Evolutionary conservation across 2,329 filamentous ascomycete species (phyloP), one percentile per base, ranked within the genome.

Genomic region (Colletotrichum sp.): DNA sequence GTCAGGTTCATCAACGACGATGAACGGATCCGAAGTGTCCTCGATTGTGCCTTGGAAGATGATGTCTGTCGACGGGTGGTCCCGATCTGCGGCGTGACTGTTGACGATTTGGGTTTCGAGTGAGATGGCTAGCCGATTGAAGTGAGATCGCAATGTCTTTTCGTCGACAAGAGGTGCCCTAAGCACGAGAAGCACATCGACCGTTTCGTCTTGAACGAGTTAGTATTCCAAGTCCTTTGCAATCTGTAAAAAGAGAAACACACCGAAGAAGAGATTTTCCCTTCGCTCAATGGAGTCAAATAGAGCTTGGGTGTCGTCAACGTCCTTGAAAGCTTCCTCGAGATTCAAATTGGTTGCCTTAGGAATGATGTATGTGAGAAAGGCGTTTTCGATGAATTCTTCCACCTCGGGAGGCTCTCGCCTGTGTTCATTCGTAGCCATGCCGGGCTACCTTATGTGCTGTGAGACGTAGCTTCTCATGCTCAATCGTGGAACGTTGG

Each of bases 181-280:
- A 73, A 96, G 88, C 13, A 95, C 88, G 77, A 96, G 86, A 80
- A 94, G 92, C 21, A 95, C 88, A 78, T 93, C 87, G 72, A 94
- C 89, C 30, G 91, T 92, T 87, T 96, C 94, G 90, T 96, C 94
- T 96, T 86, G 74, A 82, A 81, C 87, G 7, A 8, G 21, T 34
- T 24, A 39, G 8, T 12, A 13, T 13, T 36, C 12, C 24, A 26
- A 52, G 6, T 52, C 44, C n/a, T 24, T 52, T 18, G 44, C 18
- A n/a, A 2, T 5, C 8, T 71, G 28, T 12, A 18, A 16, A 24
- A 24, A 15, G n/a, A 24, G 12, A 28, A 62, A 16, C 12, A 34
- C 13, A 28, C 94, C 94, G 81, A 96, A 95, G 82, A 95, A 94
- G 52, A 96, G 86, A 71, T 89, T 89, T 52, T 93, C 89, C 78